Base-by-base conservation (phyloP, 495 filamentous ascomycete genomes). In the Tuber microsphaerosporum region DNA sequence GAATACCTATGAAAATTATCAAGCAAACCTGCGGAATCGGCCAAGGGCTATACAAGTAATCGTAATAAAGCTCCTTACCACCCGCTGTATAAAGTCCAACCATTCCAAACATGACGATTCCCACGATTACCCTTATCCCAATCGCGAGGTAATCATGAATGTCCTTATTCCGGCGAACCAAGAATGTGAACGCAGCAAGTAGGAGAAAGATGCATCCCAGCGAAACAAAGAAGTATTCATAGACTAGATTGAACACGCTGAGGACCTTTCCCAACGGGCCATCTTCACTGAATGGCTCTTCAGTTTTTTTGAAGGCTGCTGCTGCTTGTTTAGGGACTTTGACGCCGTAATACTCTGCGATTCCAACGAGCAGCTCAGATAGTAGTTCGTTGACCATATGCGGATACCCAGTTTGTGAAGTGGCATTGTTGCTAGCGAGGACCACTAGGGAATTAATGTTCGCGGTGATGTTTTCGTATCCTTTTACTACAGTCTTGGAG, bases 111-210 rank as follows among this genome's bases (percentile, higher is more conserved):
- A 82, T 80, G 16, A 68, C 46, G 17, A 70, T 12, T 7, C 37
- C 77, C 6, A 80, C 44, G 10, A 34, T 34, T 39, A 82, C 73
- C 42, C 81, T 74, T 42, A 82, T 45, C 14, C 46, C 61, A 20
- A 82, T 79, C 12, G 77, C 75, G 34, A 80, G 68, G 56, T 82
- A 82, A 46, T 82, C 81, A 42, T 71, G 80, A 45, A 81, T 43
- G 31, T 82, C 80, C 80, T 81, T 82, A 16, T 78, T 75, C 45
- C 80, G 71, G 19, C 81, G 45, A 5, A 82, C 80, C 39, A 82
- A 72, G 26, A 82, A 74, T 17, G 73, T 75, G 42, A 82, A 77
- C 26, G 82, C 68, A n/a, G 72, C 81, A 37, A 75, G 80, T 61
- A 82, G 71, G n/a, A 77, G 17, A 45, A 82, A 82, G 26, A 77